A percentile compares a stretch with the other conserved stretches of the same genome.
Evolutionary conservation across 1,284 basidiomycete species (phyloP).

Genomic region (Cutaneotrichosporon sp.): DNA sequence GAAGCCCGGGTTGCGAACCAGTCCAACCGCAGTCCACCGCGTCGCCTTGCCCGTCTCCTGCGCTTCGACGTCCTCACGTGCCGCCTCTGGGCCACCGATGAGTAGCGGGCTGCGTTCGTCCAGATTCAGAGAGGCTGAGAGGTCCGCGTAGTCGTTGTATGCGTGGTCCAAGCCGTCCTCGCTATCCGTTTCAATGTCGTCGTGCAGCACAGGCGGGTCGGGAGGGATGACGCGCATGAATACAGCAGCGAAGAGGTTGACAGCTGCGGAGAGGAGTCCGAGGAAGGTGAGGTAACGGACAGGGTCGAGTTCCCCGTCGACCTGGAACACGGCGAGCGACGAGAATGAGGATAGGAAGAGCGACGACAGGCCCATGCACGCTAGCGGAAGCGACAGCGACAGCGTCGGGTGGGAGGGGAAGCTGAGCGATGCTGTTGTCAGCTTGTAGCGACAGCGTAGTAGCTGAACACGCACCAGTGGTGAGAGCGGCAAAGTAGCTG

Average conservation of each 20-base stretch:
- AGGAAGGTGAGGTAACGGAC: slow-evolving; percentile 47
- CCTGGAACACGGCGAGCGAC: slow-evolving; percentile 34
- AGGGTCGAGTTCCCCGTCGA: slow-evolving; percentile 39
- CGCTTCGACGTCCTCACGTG: slow-evolving; percentile 44
- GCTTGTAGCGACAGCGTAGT: neutral
- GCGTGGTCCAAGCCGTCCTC: slow-evolving; percentile 12
- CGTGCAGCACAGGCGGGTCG: slow-evolving; percentile 1
- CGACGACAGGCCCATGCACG: slow-evolving; percentile 49
- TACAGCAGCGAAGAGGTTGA: slow-evolving; percentile 48
- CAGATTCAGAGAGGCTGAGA: slow-evolving; percentile 36
- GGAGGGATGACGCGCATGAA: slow-evolving; percentile 48
- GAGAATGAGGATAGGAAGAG: slow-evolving; percentile 50
- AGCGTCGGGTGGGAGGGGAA: slow-evolving; percentile 51
- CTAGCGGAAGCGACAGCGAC: slow-evolving; percentile 50
- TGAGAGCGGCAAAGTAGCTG: slow-evolving; percentile 51
- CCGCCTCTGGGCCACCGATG: slow-evolving; percentile 51
- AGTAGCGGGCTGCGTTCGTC: slow-evolving; percentile 49
- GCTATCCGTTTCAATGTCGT: slow-evolving; percentile 17
- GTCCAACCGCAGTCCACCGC: slow-evolving; percentile 38
- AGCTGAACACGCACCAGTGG: slow-evolving; percentile 36
- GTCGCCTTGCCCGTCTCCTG: slow-evolving; percentile 38
- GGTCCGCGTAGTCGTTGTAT: slow-evolving; percentile 16
- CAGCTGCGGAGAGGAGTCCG: slow-evolving; percentile 38
- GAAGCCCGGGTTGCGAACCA: slow-evolving; percentile 47
- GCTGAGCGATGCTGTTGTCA: slow-evolving; percentile 44